A percentile compares a stretch with the other conserved stretches of the same genome.
These are phyloP conservation scores for Oleoguttula mirabilis DNA, from an alignment of 495 filamentous ascomycete genomes.

Conservation along the genomic window DNA sequence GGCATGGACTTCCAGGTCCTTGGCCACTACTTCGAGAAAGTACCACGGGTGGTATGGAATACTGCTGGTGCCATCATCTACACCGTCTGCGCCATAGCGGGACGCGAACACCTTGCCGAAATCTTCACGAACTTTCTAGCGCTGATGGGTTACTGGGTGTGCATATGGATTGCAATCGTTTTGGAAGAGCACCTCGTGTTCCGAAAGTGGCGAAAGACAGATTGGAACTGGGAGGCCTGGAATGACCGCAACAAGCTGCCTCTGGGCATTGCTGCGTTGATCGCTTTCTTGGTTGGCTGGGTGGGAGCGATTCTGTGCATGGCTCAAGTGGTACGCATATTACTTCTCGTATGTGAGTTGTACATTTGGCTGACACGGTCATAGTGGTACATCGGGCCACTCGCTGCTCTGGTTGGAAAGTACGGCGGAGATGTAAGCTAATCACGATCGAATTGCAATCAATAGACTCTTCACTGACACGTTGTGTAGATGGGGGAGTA, in stretches of 20 bases:
- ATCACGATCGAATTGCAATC: background rate
- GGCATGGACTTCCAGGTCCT: constrained; percentile 53
- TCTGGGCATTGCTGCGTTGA: constrained; percentile 28
- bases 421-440: constrained; percentile 48
- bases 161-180: constrained; percentile 40
- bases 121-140: constrained; percentile 50
- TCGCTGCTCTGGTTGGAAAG: constrained; percentile 35
- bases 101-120: constrained; percentile 39
- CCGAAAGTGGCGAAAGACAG: constrained; percentile 25
- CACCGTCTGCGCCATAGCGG: constrained; percentile 43
- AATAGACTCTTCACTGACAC: constrained; percentile 12
- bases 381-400: constrained; percentile 33
- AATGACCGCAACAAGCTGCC: constrained; percentile 27
- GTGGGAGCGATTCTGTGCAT: constrained; percentile 31
- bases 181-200: constrained; percentile 46
- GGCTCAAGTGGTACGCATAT: constrained; percentile 28
- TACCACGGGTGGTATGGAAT: constrained; percentile 42
- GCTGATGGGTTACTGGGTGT: constrained; percentile 50
- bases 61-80: constrained; percentile 40
- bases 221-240: constrained; percentile 35
- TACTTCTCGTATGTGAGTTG: background rate
- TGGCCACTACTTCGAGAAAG: constrained; percentile 32
- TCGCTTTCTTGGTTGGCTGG: constrained; percentile 33
- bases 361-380: background rate
- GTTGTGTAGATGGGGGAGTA: constrained; percentile 34